phyloP scores from a whole-genome alignment of 352 stramenopile species.

The Pilasporangium apinafurcum region DNA sequence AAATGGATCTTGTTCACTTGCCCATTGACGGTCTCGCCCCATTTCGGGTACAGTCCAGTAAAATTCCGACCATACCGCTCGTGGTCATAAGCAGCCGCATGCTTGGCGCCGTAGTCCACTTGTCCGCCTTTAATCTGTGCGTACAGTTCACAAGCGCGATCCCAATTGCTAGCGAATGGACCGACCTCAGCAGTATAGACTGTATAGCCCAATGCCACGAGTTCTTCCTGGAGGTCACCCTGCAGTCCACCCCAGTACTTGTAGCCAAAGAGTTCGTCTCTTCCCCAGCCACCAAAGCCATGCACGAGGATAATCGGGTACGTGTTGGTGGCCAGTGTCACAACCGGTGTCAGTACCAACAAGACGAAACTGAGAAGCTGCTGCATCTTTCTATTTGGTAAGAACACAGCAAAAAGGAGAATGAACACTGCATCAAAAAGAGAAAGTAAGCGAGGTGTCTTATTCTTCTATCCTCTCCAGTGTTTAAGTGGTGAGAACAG shows the following conservation, averaged over 20 bases:
- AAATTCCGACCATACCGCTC: constrained; percentile 15
- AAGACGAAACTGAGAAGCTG: too few relatives aligned
- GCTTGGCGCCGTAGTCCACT: constrained; percentile 32
- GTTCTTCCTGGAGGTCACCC: constrained; percentile 2
- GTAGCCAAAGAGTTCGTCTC: constrained; percentile 1
- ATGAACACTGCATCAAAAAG: too few relatives aligned
- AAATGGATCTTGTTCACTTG: constrained; percentile 35
- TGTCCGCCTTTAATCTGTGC: constrained; percentile 36
- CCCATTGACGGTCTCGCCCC: constrained; percentile 24
- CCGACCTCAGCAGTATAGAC: constrained; percentile 6
- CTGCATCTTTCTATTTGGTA: too few relatives aligned
- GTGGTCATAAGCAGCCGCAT: constrained; percentile 20
- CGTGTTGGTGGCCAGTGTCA: constrained; percentile 2
- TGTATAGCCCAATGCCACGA: constrained; percentile 7
- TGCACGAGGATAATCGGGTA: constrained; percentile 14
- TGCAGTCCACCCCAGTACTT: constrained; percentile 11
- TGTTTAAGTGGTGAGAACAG: too few relatives aligned
- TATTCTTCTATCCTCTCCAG: too few relatives aligned
- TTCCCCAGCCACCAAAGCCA: constrained; percentile 7
- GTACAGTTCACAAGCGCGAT: constrained; percentile 42
- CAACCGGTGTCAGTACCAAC: too few relatives aligned
- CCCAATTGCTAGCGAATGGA: constrained; percentile 14
- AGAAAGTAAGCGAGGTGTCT: too few relatives aligned
- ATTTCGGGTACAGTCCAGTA: constrained; percentile 28
- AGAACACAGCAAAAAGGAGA: too few relatives aligned